Conservation (phyloP, 192 early-diverging fungal species). For the Linnemannia schmuckeri region DNA sequence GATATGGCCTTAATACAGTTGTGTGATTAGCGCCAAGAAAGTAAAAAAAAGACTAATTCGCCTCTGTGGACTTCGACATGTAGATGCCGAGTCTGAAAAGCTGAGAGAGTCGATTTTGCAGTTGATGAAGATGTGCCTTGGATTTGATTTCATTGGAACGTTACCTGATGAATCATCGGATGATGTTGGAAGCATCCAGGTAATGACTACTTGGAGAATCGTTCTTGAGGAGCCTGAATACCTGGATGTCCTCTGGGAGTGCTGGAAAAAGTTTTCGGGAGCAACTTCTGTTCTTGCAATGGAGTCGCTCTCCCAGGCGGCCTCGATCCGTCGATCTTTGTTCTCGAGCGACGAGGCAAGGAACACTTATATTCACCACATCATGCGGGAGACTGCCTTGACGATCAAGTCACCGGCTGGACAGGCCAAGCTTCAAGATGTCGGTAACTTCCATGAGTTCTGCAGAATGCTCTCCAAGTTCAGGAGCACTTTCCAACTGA, state of each 20-base stretch:
- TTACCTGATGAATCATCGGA: slow-evolving; percentile 49
- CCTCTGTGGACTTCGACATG: neutral
- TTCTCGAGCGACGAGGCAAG: slow-evolving; percentile 85
- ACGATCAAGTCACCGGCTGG: slow-evolving; percentile 73
- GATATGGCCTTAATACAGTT: too few species aligned
- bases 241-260: slow-evolving; percentile 73
- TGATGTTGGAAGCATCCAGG: slow-evolving; percentile 64
- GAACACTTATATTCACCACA: slow-evolving; percentile 72
- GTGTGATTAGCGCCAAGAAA: neutral
- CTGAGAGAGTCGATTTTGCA: slow-evolving; percentile 42
- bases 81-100: slow-evolving; percentile 38
- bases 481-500: slow-evolving; percentile 83
- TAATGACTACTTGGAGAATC: slow-evolving; percentile 85
- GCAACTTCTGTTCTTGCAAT: slow-evolving; percentile 71
- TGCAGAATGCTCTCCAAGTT: slow-evolving; percentile 87
- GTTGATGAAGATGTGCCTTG: slow-evolving; percentile 42
- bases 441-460: slow-evolving; percentile 89
- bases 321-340: slow-evolving; percentile 87
- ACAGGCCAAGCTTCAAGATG: slow-evolving; percentile 69
- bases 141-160: slow-evolving; percentile 50
- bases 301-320: slow-evolving; percentile 84
- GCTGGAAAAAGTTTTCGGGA: slow-evolving; percentile 53
- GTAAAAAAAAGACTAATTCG: neutral
- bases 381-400: slow-evolving; percentile 77
- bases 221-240: slow-evolving; percentile 80